These are phyloP conservation scores for Brassica rapa DNA, from an alignment of 345 rosid species.

Conservation along the genomic window DNA sequence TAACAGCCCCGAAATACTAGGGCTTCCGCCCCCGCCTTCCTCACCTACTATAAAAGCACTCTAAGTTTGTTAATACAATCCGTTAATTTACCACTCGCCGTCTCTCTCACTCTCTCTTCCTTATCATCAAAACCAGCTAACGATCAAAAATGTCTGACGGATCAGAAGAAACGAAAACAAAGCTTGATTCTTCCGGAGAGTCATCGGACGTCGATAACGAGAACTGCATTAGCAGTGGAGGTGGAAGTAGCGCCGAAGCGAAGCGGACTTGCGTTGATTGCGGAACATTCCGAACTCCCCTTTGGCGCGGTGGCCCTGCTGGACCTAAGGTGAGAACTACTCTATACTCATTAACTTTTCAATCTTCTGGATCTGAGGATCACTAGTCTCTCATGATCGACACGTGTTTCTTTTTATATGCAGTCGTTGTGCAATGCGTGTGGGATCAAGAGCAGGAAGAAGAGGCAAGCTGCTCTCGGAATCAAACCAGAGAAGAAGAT, in stretches of 20 bases:
- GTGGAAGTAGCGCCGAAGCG: constrained; percentile 33
- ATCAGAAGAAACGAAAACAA: constrained; percentile 41
- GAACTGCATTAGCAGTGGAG: constrained; percentile 41
- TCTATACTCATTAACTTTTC: not conserved
- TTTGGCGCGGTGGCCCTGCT: constrained; percentile 98
- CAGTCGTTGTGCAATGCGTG: constrained; percentile 98
- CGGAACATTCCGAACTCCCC: constrained; percentile 87
- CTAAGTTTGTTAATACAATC: constrained; percentile 25
- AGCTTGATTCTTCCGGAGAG: constrained; percentile 29
- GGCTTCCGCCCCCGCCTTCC: constrained; percentile 49
- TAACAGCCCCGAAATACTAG: constrained; percentile 17
- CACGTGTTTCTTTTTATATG: not conserved
- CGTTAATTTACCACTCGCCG: constrained; percentile 14
- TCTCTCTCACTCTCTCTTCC: constrained; percentile 13
- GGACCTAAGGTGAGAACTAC: constrained; percentile 64
- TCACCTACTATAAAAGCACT: constrained; percentile 35
- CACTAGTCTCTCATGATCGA: not conserved
- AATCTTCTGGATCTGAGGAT: not conserved
- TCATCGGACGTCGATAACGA: constrained; percentile 45
- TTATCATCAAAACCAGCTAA: not conserved
- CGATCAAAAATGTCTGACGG: constrained; percentile 43
- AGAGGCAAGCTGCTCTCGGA: constrained; percentile 70
- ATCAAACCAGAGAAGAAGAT: constrained; percentile 43
- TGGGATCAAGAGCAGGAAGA: constrained; percentile 96
- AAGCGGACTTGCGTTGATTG: constrained; percentile 90